Percentiles rank a stretch among this genome's conserved stretches.
Conservation (phyloP, 805 yeast genomes). For the Aciculoconidium aculeatum region DNA sequence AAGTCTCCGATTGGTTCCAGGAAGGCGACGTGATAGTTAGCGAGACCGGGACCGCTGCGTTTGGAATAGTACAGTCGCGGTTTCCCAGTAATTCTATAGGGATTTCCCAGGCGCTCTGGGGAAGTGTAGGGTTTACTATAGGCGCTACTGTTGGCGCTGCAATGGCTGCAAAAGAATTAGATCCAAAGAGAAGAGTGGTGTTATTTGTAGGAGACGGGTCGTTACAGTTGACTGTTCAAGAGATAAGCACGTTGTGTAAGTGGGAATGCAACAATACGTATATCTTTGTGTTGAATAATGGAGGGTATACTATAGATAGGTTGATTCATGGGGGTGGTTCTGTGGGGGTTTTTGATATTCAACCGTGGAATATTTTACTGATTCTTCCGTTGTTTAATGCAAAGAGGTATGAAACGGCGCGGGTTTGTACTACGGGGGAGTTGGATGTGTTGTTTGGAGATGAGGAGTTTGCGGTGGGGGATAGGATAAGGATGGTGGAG, state of each 20-base stretch:
- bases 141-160: conserved; percentile 26
- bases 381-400: conserved; percentile 29
- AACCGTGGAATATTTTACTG: conserved; percentile 32
- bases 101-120: conserved; percentile 24
- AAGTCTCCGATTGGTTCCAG: conserved; percentile 19
- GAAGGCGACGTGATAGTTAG: conserved; percentile 24
- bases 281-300: conserved; percentile 35
- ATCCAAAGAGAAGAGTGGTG: conserved; percentile 24
- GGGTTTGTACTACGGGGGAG: conserved; percentile 22
- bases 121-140: conserved; percentile 23
- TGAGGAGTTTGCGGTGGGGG: conserved; percentile 22
- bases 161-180: conserved; percentile 20
- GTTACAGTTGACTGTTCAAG: conserved; percentile 37
- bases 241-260: conserved; percentile 33
- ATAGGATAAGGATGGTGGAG: conserved; percentile 30
- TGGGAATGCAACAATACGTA: conserved; percentile 27
- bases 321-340: conserved; percentile 28
- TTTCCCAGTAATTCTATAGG: conserved; percentile 20
- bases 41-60: conserved; percentile 24
- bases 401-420: conserved; percentile 18
- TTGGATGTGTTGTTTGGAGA: conserved; percentile 21
- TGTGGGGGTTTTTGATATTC: conserved; percentile 33
- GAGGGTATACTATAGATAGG: conserved; percentile 36
- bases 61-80: conserved; percentile 21
- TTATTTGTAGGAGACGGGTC: conserved; percentile 40